These are phyloP conservation scores for Paramecium tetraurelia DNA, from an alignment of 73 alveolate genomes.

Conservation along the genomic window DNA sequence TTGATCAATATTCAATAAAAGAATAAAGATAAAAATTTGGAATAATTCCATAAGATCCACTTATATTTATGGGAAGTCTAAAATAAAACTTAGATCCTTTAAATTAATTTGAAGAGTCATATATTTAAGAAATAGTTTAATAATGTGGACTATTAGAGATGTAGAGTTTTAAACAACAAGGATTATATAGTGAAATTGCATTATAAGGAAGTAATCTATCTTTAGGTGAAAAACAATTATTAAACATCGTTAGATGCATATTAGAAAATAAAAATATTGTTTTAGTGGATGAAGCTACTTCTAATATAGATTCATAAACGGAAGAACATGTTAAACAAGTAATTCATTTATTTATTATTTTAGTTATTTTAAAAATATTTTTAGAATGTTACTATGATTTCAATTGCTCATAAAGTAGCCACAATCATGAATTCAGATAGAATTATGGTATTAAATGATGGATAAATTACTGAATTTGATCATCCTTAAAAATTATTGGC, in stretches of 20 bases:
- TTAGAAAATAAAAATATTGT: constrained; percentile 63
- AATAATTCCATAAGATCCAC: constrained; percentile 85
- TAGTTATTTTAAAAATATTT: constrained; percentile 60
- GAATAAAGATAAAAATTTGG: constrained; percentile 74
- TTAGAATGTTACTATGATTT: constrained; percentile 56
- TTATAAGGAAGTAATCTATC: constrained; percentile 42
- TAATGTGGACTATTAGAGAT: not conserved
- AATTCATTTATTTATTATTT: constrained; percentile 30
- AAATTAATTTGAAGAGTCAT: not conserved
- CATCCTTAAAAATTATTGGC: not conserved
- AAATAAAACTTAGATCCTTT: constrained; percentile 89
- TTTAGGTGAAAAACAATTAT: constrained; percentile 70
- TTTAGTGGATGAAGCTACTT: constrained; percentile 75
- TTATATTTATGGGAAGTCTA: constrained; percentile 78
- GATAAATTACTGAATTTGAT: constrained; percentile 49
- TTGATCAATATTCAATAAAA: constrained; percentile 70
- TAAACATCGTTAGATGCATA: constrained; percentile 62
- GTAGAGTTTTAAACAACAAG: not conserved
- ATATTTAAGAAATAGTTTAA: constrained; percentile 59
- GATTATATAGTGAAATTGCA: not conserved
- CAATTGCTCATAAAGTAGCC: constrained; percentile 70
- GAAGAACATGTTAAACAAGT: constrained; percentile 65
- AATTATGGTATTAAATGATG: constrained; percentile 44
- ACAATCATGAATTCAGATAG: constrained; percentile 67
- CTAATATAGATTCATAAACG: constrained; percentile 68